Evolutionary conservation across 208 protist species (phyloP).

Genomic region (Acanthamoeba triangularis): DNA sequence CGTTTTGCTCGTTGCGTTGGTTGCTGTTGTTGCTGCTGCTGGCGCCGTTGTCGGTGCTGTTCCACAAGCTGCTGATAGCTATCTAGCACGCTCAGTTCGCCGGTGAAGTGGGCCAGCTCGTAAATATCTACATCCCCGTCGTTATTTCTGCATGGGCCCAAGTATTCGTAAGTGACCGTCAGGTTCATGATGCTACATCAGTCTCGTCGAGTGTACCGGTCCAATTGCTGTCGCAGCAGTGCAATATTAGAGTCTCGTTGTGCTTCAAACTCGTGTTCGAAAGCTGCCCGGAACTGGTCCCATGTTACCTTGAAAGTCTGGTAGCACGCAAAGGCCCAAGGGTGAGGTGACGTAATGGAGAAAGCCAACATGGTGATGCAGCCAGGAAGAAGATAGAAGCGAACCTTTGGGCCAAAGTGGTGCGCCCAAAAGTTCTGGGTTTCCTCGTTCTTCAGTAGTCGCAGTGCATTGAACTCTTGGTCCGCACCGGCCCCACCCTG

Average conservation of each 20-base stretch:
- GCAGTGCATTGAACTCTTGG: background rate
- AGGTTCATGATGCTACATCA: background rate
- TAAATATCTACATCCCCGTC: constrained; percentile 45
- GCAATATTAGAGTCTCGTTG: constrained; percentile 10
- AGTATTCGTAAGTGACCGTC: background rate
- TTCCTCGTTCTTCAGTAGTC: constrained; percentile 35
- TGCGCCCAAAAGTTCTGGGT: background rate
- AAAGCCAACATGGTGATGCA: background rate
- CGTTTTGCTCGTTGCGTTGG: background rate
- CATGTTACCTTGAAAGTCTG: constrained; percentile 61
- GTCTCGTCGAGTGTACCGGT: background rate
- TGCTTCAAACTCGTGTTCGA: constrained; percentile 57
- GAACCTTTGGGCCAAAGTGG: constrained; percentile 48
- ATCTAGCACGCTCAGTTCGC: background rate
- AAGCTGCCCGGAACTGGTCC: constrained; percentile 34
- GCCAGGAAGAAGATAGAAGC: background rate
- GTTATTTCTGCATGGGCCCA: background rate
- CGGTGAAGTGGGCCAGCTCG: constrained; percentile 28
- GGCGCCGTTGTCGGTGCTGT: background rate
- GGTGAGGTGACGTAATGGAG: background rate
- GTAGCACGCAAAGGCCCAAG: background rate
- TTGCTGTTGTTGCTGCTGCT: background rate
- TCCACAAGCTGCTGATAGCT: background rate
- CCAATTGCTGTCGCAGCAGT: background rate
- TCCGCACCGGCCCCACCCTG: background rate